phyloP scores from a whole-genome alignment of 1,284 basidiomycete species.

The Trametes hirsuta region DNA sequence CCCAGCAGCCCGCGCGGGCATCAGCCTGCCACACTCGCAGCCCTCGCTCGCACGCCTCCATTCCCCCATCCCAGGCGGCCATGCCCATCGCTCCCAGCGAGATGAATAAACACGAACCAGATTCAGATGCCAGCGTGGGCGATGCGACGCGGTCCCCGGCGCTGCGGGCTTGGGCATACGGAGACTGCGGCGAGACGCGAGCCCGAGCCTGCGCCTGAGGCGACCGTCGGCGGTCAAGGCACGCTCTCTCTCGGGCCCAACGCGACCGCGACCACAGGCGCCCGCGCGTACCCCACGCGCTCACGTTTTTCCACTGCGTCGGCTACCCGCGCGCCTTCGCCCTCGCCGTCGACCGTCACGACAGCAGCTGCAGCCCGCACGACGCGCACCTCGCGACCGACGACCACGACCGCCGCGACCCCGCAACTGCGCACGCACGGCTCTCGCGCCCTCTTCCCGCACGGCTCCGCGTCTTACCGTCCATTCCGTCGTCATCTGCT shows the following conservation, averaged over 20 bases:
- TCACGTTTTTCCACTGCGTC: background rate
- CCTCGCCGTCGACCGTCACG: background rate
- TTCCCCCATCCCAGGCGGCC: too few relatives aligned
- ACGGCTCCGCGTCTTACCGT: background rate
- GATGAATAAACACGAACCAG: too few relatives aligned
- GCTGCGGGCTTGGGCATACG: background rate
- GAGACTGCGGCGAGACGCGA: background rate
- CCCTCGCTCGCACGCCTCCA: too few relatives aligned
- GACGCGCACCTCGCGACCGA: background rate
- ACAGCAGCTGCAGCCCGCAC: background rate
- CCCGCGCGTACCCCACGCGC: background rate
- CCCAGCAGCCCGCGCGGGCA: too few relatives aligned
- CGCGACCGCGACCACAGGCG: too few relatives aligned
- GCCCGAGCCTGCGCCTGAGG: conserved; percentile 12
- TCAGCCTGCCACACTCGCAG: too few relatives aligned
- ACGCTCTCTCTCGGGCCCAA: background rate
- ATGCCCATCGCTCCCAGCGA: too few relatives aligned
- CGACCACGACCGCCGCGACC: background rate
- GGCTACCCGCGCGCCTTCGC: background rate
- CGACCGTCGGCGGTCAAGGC: conserved; percentile 3
- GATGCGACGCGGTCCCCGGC: background rate
- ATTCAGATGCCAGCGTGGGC: too few relatives aligned
- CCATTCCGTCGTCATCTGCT: background rate
- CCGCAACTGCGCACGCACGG: background rate
- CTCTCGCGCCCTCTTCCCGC: background rate